Base-by-base conservation (phyloP, 257 asterid genomes). In the Ilex aquifolium region DNA sequence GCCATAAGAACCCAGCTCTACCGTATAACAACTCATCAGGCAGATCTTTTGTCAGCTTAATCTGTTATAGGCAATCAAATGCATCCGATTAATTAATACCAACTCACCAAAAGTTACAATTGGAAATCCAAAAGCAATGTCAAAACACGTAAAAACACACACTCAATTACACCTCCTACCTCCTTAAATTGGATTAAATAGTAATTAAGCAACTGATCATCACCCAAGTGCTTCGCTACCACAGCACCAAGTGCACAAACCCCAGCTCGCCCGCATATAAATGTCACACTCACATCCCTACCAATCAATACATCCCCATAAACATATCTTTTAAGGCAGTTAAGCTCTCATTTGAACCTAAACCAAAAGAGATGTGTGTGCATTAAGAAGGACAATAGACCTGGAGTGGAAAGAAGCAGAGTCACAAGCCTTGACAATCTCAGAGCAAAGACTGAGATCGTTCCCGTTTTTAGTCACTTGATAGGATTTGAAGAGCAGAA, bases 211-310 rank as follows among this genome's bases (percentile, higher is more conserved):
- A 82, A 69, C 49, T 60, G 80, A 17, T 83, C 75, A 61, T 88
- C 83, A 16, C 82, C 89, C 40, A 10, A 66, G 70, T 69, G 88
- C 75, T 75, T 79, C 49, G 95, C 85, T 54, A 80, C 91, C 50
- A 85, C 95, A 0, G 96, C 93, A 68, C 95, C 96, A 62, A 90
- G 89, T 57, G 96, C 88, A 61, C 54, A 88, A 16, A 82, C 88
- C 53, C 97, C 95, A 53, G 91, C 89, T 60, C 67, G 75, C 53
- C 97, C 96, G 14, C 90, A 82, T 12, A 85, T 68, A 80, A 91
- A 91, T 21, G 91, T 83, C 68, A 84, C 88, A 10, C 74, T 76
- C 65, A 78, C 91, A 60, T 83, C 79, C 87, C 94, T 85, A 78
- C 42, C 31, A 70, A 50, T 57, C 63, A 44, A n/a, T 64, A 17